Base-by-base conservation (phyloP, 2,329 filamentous ascomycete species). In the Fusarium tricinctum region DNA sequence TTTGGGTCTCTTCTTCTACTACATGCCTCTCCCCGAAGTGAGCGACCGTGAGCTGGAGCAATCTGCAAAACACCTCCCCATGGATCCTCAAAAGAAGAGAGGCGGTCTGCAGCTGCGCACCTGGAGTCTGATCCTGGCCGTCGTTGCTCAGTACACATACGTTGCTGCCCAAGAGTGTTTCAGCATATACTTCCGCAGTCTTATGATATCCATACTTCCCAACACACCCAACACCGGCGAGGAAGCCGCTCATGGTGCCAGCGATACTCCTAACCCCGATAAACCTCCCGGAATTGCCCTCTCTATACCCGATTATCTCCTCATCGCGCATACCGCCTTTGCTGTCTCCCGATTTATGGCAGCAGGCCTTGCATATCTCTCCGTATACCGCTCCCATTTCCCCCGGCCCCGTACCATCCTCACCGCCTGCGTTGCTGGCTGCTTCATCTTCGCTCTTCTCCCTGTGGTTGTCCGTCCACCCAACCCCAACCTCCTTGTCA, bases 81-180 rank as follows among this genome's bases (percentile, higher is more conserved):
- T 87, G 15, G 81, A 87, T 68, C 81, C 82, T 4, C 78, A 80
- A 63, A 88, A 84, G 69, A 81, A 79, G 54, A 83, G 83, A 20
- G 81, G 81, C 35, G 85, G 86, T 2, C 70, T 89, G 7, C 83
- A 87, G 68, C 78, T 87, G 26, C 84, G 85, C 23, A 88, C 85
- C 1, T 80, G 84, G 73, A 84, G 81, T 33, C 83, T 97, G 10
- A 87, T 88, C 62, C 84, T 94, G 60, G 93, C 91, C 1, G 88
- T 94, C 0, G 78, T 91, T 35, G 89, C 92, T 0, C 93, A 97
- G 73, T 97, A 92, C 81, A 87, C 87, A 32, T 97, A 97, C 74
- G 89, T 92, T 2, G 92, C 91, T 9, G 88, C 89, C 0, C 93
- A 97, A 73, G 89, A 90, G 72, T 84, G 82, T 74, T 84, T 88